These are phyloP conservation scores for Ophiognomonia clavigignenti-juglandacearum DNA, from an alignment of 2,329 filamentous ascomycete species.

Conservation along the genomic window DNA sequence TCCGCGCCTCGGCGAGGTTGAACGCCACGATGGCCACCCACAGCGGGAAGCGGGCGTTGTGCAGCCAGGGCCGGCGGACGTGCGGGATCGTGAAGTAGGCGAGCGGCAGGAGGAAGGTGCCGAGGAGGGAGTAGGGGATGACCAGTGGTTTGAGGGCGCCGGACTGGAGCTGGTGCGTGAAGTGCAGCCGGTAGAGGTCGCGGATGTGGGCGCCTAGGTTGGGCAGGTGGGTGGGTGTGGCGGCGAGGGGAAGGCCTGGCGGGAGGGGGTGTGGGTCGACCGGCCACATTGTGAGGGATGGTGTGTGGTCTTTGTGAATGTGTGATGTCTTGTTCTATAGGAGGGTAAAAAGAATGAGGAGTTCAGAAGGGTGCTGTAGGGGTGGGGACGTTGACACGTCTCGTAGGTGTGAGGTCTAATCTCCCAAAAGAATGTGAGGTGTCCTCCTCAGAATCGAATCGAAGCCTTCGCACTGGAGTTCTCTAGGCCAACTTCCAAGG, in stretches of 20 bases:
- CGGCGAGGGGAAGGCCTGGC: constrained; percentile 1
- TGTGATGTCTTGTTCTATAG: too few species aligned
- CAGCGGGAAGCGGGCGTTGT: constrained; percentile 45
- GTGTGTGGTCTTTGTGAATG: too few species aligned
- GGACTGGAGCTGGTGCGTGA: constrained; percentile 27
- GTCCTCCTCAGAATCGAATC: too few species aligned
- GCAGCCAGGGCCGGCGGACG: constrained; percentile 43
- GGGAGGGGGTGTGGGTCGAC: too few species aligned
- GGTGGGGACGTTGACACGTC: too few species aligned
- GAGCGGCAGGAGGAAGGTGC: constrained; percentile 42
- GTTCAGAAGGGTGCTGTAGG: too few species aligned
- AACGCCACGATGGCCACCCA: constrained; percentile 37
- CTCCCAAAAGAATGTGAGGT: too few species aligned
- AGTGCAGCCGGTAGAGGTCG: constrained; percentile 16
- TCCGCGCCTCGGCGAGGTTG: constrained; percentile 36
- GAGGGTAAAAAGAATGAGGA: too few species aligned
- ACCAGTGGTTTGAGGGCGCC: constrained; percentile 43
- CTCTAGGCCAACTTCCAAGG: too few species aligned
- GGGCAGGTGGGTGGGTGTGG: background rate
- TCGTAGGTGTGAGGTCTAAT: too few species aligned
- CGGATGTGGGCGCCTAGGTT: constrained; percentile 11
- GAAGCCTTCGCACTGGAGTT: too few species aligned
- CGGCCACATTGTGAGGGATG: constrained; percentile 8
- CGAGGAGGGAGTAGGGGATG: constrained; percentile 46
- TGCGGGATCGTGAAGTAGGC: constrained; percentile 55